Evolutionary conservation across 768 basidiomycete species (phyloP), one percentile per base, ranked within the genome.

Genomic region (Phlebiopsis gigantea): DNA sequence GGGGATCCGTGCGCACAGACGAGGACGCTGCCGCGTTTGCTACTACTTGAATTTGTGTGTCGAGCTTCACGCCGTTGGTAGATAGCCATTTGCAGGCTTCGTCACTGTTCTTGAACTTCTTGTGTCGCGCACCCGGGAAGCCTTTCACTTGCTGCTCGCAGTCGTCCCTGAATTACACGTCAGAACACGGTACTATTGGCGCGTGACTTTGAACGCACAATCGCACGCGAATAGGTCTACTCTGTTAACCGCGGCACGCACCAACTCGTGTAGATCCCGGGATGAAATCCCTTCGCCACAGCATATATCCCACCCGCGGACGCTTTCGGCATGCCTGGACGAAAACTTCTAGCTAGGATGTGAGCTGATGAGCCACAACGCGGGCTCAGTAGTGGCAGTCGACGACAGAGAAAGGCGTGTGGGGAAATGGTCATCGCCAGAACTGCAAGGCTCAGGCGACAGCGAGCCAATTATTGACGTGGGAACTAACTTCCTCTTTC

Each of bases 181-280:
- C 29, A 48, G 28, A 28, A 39, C 17, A 39, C 34, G 34, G 17
- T 17, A 4, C 2, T 3, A 10, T 39, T 12, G 2, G 34, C 17
- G 34, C 34, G 8, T 39, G 14, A 39, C 17, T 10, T 39, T 2
- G 17, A 17, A 17, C 12, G 34, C 34, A 39, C 34, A 9, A 39
- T 39, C 34, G 34, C 17, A 39, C 26, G n/a, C 19, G 31, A 39
- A 28, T 7, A 34, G 48, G 14, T 19, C 41, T 26, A 31, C 29
- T 31, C 17, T 24, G 5, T n/a, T 41, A 4, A 31, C 12, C 22
- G 21, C 12, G n/a, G 5, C 5, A 63, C 76, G 62, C 64, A 88
- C 93, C 93, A 96, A 25, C 83, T 79, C 1, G 59, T 57, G 67
- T 85, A 94, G 4, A 94, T 73, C 0, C 93, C 93, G 0, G 84